Base-by-base conservation (phyloP, 2,329 filamentous ascomycete species). In the Coniochaeta sp. region DNA sequence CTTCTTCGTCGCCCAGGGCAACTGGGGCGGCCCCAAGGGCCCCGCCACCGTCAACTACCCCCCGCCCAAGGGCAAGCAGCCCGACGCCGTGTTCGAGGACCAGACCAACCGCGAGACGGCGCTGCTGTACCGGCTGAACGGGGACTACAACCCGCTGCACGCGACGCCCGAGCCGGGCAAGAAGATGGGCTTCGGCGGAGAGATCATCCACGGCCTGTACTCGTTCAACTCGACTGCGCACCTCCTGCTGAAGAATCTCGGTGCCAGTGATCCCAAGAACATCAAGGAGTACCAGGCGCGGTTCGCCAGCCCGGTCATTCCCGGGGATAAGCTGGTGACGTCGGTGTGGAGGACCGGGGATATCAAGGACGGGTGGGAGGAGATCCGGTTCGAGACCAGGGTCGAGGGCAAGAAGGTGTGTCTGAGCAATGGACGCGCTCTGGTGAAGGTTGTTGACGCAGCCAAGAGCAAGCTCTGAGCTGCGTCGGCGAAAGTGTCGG, bases 91-190 rank as follows among this genome's bases (percentile, higher is more conserved):
- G 6, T 83, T 89, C 65, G 82, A 84, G 68, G 83, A 89, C 68
- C 87, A 91, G 74, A 91, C 89, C 4, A 89, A 79, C 28, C 70
- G 78, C 58, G 86, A 93, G 77, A 90, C 90, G 4, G 85, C 90
- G 9, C 83, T 89, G 64, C 78, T 95, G 59, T 95, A 95, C 75
- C 84, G 91, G 64, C 82, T 96, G 57, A 96, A 96, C 68, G 92
- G 92, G 65, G 93, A 96, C 77, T 96, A 96, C 77, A 96, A 96
- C 78, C 93, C 92, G 30, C 86, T 96, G 38, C 92, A 96, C 72
- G 91, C 91, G 7, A 90, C 89, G 19, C 91, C 91, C 14, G 90
- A 91, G 75, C 90, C 91, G 0, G 91, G 91, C 62, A 77, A 84
- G 74, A 89, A 91, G 77, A 96, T 96, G 90, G 92, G 93, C 62